Percentiles rank a stretch among this genome's conserved stretches.
Evolutionary conservation across 2,329 filamentous ascomycete species (phyloP).

Genomic region (Xylariomycetidae sp.): DNA sequence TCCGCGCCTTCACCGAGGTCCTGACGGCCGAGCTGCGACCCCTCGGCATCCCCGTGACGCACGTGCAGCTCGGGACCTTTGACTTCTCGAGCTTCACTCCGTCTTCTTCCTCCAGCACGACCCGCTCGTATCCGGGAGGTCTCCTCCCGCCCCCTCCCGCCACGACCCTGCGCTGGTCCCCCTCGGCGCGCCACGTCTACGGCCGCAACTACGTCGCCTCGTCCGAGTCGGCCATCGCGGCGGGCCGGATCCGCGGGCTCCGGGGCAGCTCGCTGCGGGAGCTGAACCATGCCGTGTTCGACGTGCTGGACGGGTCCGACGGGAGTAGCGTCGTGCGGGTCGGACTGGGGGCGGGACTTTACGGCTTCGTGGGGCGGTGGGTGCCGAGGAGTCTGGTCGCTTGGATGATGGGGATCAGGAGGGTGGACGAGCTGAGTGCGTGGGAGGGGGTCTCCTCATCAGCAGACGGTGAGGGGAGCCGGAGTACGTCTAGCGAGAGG

Average conservation of each 20-base stretch:
- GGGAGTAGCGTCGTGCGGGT: conserved; percentile 66
- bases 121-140: too few relatives aligned
- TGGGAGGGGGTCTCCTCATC: too few relatives aligned
- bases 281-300: conserved; percentile 84
- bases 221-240: conserved; percentile 50
- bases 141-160: conserved; percentile 37
- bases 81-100: conserved; percentile 69
- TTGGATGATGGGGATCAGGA: conserved; percentile 85
- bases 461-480: too few relatives aligned
- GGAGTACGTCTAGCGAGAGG: too few relatives aligned
- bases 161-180: conserved; percentile 61
- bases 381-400: conserved; percentile 73
- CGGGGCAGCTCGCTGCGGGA: conserved; percentile 70
- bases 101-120: conserved; percentile 32
- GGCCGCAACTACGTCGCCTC: conserved; percentile 57
- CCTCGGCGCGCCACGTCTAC: conserved; percentile 56
- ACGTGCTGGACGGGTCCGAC: conserved; percentile 69
- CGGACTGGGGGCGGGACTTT: conserved; percentile 77
- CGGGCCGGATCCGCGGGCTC: conserved; percentile 53
- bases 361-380: conserved; percentile 80
- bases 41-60: conserved; percentile 72
- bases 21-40: conserved; percentile 74
- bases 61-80: conserved; percentile 88
- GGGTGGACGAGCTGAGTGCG: conserved; percentile 51
- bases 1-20: conserved; percentile 81